These are phyloP conservation scores for Candida frijolesensis DNA, from an alignment of 1,139 yeast genomes.

Conservation along the genomic window DNA sequence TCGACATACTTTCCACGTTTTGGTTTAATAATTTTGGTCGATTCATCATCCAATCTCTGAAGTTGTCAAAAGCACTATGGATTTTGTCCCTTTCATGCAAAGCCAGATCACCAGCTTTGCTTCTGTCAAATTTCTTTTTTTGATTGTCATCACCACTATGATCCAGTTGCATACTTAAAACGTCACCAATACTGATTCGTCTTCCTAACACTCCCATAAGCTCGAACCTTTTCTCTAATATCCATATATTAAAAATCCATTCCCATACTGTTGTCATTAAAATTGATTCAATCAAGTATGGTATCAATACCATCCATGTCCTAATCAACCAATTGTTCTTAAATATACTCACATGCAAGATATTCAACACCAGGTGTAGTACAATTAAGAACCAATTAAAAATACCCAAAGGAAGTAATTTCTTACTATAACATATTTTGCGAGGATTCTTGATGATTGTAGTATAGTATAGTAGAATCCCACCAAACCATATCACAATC, in stretches of 20 bases:
- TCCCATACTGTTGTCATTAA: conserved; percentile 51
- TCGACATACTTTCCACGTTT: conserved; percentile 1
- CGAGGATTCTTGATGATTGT: conserved; percentile 30
- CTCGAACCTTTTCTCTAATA: conserved; percentile 45
- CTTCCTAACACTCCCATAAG: conserved; percentile 53
- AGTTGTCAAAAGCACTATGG: background rate
- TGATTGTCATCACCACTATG: background rate
- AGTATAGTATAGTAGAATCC: conserved; percentile 32
- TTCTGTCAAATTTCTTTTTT: conserved; percentile 7
- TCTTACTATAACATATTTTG: conserved; percentile 36
- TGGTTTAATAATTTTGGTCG: background rate
- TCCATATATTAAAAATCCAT: conserved; percentile 49
- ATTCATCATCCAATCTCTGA: conserved; percentile 5
- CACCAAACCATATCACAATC: conserved; percentile 30
- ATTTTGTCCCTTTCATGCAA: background rate
- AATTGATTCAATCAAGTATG: conserved; percentile 39
- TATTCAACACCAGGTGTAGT: conserved; percentile 29
- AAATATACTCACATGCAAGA: conserved; percentile 31
- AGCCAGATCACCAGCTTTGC: background rate
- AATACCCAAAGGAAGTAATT: conserved; percentile 43
- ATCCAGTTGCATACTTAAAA: conserved; percentile 16
- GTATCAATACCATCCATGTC: conserved; percentile 45
- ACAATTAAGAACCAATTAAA: conserved; percentile 38
- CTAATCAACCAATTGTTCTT: conserved; percentile 30
- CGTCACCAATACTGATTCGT: conserved; percentile 43